Conservation (phyloP, 2,329 filamentous ascomycete genomes). For the Talaromyces sp. region DNA sequence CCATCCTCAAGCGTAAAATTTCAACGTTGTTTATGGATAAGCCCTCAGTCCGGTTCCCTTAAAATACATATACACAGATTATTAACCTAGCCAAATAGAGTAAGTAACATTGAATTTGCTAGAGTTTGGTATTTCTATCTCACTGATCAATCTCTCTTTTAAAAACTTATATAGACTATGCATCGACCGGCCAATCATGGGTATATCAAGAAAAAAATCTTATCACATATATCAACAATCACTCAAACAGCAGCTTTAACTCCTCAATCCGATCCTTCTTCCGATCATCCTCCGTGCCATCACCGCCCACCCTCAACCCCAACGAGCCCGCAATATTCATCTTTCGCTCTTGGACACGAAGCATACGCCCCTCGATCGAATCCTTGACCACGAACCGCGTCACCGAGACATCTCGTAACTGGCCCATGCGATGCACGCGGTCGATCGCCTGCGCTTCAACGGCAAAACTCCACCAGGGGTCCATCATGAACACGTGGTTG, state of each 20-base stretch:
- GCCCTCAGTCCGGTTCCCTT: too few relatives aligned
- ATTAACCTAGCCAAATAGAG: not conserved
- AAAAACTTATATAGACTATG: not conserved
- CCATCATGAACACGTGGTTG: conserved; percentile 95
- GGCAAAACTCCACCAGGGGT: conserved; percentile 98
- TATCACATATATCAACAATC: not conserved
- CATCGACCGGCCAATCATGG: not conserved
- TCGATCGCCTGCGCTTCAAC: conserved; percentile 97
- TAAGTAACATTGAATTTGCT: not conserved
- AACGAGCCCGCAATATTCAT: conserved; percentile 81
- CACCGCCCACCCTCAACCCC: conserved; percentile 93
- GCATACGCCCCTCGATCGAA: conserved; percentile 93
- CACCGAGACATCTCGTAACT: conserved; percentile 78
- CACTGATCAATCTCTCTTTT: not conserved
- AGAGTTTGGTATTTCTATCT: not conserved
- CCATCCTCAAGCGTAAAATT: too few relatives aligned
- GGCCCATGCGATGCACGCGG: conserved; percentile 94
- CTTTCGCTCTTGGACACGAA: conserved; percentile 89
- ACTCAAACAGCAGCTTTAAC: conserved; percentile 74
- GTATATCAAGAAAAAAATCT: not conserved
- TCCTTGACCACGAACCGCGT: conserved; percentile 82
- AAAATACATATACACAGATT: too few relatives aligned
- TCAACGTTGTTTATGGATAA: too few relatives aligned
- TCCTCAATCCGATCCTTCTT: conserved; percentile 86
- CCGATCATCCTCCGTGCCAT: conserved; percentile 85